Evolutionary conservation across 2,329 filamentous ascomycete species (phyloP).

Genomic region (Torrubiella hemipterigena): DNA sequence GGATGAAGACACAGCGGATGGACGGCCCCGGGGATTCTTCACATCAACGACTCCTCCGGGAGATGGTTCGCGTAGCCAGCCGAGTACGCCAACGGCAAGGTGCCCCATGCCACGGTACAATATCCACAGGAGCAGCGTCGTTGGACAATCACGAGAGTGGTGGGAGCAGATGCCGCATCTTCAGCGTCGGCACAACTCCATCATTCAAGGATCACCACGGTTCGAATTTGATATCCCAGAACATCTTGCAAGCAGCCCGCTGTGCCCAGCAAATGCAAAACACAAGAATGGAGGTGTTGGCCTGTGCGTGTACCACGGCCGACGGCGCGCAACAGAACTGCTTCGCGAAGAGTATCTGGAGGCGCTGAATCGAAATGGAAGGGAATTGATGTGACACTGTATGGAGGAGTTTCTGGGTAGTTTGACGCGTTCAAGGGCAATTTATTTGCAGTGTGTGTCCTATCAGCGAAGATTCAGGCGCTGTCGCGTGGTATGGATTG

Average conservation of each 20-base stretch:
- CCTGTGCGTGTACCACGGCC: conserved; percentile 38
- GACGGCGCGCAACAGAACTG: conserved; percentile 13
- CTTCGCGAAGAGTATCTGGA: conserved; percentile 15
- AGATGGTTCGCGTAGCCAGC: conserved; percentile 3
- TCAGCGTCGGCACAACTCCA: conserved; percentile 9
- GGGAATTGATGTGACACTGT: no score
- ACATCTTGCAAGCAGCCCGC: conserved; percentile 36
- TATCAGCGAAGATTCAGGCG: no score
- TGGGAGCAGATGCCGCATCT: conserved; percentile 19
- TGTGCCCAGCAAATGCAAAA: conserved; percentile 36
- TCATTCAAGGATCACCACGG: conserved; percentile 6
- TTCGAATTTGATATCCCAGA: conserved; percentile 40
- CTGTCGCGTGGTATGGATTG: no score
- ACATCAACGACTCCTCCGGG: conserved; percentile 23
- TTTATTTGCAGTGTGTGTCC: no score
- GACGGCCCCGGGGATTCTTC: conserved; percentile 29
- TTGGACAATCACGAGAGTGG: conserved; percentile 19
- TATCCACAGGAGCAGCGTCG: conserved; percentile 11
- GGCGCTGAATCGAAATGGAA: no score
- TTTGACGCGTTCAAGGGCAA: no score
- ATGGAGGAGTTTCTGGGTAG: no score
- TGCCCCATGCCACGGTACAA: conserved; percentile 9
- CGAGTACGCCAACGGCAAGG: conserved; percentile 1
- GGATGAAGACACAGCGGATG: conserved; percentile 23
- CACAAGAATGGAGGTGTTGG: conserved; percentile 32